Percentiles rank a stretch among this genome's conserved stretches.
Evolutionary conservation across 305 asterid genomes (phyloP).

Genomic region (Fraxinus nigra): DNA sequence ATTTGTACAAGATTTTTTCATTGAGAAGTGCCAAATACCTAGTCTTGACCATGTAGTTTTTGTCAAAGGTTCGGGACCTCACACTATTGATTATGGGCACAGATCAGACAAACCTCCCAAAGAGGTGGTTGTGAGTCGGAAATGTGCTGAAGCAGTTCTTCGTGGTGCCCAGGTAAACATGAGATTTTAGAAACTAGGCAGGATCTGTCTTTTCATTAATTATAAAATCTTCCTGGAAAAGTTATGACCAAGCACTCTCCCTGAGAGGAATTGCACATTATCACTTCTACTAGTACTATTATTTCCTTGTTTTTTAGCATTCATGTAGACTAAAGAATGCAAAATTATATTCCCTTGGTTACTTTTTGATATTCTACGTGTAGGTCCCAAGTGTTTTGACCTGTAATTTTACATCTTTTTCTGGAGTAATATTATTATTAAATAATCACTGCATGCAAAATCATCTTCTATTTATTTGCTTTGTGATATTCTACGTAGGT

Average conservation of each 20-base stretch:
- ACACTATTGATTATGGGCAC: slow-evolving; percentile 58
- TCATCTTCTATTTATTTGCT: background rate
- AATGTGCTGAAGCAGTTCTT: slow-evolving; percentile 99
- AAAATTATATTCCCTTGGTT: background rate
- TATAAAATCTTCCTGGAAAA: background rate
- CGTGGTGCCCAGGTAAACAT: slow-evolving; percentile 94
- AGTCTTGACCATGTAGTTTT: slow-evolving; percentile 72
- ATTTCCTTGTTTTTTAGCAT: background rate
- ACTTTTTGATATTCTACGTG: slow-evolving; percentile 1
- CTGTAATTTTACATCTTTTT: background rate
- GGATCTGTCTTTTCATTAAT: background rate
- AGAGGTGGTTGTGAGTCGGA: slow-evolving; percentile 93
- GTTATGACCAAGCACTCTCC: background rate
- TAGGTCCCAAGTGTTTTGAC: background rate
- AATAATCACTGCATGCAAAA: slow-evolving; percentile 3
- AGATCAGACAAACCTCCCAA: slow-evolving; percentile 61
- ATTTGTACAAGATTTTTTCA: slow-evolving; percentile 20
- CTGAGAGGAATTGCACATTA: background rate
- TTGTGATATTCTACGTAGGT: slow-evolving; percentile 41
- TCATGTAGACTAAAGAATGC: background rate
- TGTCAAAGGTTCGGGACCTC: slow-evolving; percentile 88
- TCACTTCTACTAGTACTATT: background rate
- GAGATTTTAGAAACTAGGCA: background rate
- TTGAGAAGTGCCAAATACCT: slow-evolving; percentile 67
- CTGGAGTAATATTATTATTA: background rate